Evolutionary conservation across 2,329 filamentous ascomycete species (phyloP), one percentile per base, ranked within the genome.

Genomic region (Ceratocystis cacaofunesta): DNA sequence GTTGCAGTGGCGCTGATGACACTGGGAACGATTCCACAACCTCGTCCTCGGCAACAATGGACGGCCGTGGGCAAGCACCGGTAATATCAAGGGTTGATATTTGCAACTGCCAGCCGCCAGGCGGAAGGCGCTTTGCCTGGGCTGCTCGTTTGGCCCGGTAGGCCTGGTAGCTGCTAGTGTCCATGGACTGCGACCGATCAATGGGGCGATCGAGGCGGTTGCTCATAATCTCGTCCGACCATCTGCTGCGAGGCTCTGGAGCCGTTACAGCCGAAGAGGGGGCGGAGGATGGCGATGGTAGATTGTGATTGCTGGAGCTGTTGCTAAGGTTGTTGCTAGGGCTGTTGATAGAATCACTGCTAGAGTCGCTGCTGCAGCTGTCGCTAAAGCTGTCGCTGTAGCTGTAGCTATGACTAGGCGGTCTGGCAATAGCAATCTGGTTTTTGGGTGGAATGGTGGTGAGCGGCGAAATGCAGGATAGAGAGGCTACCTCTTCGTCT

Each of bases 21-120:
- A 19, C 12, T 36, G 55, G 25, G 25, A 52, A 25, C 19, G 66
- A 63, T 8, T 50, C 50, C 15, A 65, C 63, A 8, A 46, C 63
- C 22, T 67, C 63, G 22, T 64, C 66, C 58, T 67, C 63, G 28
- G 63, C 63, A 22, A 67, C 58, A 19, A 62, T 52, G n/a, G 63
- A 60, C 3, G 63, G 66, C 22, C 66, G 58, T 10, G 58, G 44
- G 32, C 57, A 58, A 6, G 66, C 55, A 4, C 66, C 66, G 52
- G 66, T 68, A 25, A 60, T 62, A 17, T 68, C 66, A 3, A 68
- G 61, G 43, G 62, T 66, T 10, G 66, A 68, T 6, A 65, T 64
- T 32, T 66, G 66, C 12, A 68, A 36, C 44, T 68, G 43, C 66
- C 66, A 68, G 44, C 25, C 61, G 22, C 63, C 66, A 5, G 60